phyloP scores from a whole-genome alignment of 2,329 filamentous ascomycete species.

The Pestalotiopsis sp. region DNA sequence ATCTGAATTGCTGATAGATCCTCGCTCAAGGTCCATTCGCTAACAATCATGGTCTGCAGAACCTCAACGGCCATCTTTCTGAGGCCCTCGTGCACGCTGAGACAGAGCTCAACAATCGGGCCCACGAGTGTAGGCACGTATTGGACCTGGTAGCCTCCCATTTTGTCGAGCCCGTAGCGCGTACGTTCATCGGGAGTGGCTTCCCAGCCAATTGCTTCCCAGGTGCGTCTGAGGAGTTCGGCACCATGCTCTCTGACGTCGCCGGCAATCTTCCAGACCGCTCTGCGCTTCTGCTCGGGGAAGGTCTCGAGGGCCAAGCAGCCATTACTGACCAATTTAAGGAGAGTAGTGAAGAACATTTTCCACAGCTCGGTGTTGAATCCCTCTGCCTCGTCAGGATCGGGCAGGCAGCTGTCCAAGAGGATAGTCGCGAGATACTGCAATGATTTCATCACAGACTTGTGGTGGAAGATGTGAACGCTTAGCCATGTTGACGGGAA shows the following conservation, averaged over 20 bases:
- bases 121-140: constrained; percentile 92
- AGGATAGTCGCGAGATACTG: constrained; percentile 81
- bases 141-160: constrained; percentile 97
- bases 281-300: constrained; percentile 91
- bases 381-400: constrained; percentile 85
- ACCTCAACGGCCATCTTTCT: constrained; percentile 90
- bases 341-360: constrained; percentile 83
- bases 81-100: constrained; percentile 92
- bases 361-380: constrained; percentile 97
- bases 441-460: constrained; percentile 82
- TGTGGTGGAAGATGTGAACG: constrained; percentile 89
- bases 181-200: constrained; percentile 76
- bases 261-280: constrained; percentile 98
- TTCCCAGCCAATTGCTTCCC: constrained; percentile 98
- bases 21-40: constrained; percentile 95
- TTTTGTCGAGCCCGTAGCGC: constrained; percentile 76
- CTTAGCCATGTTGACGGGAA: constrained; percentile 92
- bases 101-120: constrained; percentile 88
- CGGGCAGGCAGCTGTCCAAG: constrained; percentile 80
- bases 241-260: constrained; percentile 93
- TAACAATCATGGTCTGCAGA: constrained; percentile 96
- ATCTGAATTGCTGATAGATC: constrained; percentile 90
- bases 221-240: constrained; percentile 79
- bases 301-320: constrained; percentile 92
- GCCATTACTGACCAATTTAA: constrained; percentile 87